phyloP scores from a whole-genome alignment of 2,329 filamentous ascomycete species.

The Epichloe sp. region DNA sequence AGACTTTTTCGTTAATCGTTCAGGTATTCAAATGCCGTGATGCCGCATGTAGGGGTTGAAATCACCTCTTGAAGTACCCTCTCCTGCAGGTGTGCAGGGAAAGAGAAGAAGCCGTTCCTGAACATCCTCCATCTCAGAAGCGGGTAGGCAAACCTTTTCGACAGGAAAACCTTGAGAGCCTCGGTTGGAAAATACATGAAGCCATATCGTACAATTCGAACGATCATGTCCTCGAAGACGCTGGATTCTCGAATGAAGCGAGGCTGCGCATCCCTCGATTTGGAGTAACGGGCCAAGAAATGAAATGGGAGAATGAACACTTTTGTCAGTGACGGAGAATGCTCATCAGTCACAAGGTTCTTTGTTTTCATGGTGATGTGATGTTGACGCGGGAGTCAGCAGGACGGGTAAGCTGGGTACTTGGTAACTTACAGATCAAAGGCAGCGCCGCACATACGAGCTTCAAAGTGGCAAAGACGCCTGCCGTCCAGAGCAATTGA shows the following conservation, averaged over 20 bases:
- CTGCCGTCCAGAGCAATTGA: slow-evolving; percentile 56
- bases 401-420: not conserved
- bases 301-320: slow-evolving; percentile 5
- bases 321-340: not conserved
- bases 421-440: slow-evolving; percentile 27
- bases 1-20: not conserved
- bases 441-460: slow-evolving; percentile 56
- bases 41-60: not conserved
- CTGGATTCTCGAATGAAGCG: slow-evolving; percentile 58
- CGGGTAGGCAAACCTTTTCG: slow-evolving; percentile 57
- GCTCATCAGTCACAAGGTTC: not conserved
- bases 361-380: too few species aligned
- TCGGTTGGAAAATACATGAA: slow-evolving; percentile 57
- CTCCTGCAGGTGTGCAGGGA: slow-evolving; percentile 51
- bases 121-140: slow-evolving; percentile 67
- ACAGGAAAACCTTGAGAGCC: slow-evolving; percentile 66
- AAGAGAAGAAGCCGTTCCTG: slow-evolving; percentile 51
- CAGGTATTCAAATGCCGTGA: not conserved
- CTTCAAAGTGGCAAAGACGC: slow-evolving; percentile 42
- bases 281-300: slow-evolving; percentile 5
- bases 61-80: slow-evolving; percentile 19
- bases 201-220: slow-evolving; percentile 65
- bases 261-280: slow-evolving; percentile 21
- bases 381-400: not conserved
- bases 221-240: slow-evolving; percentile 62